phyloP scores from a whole-genome alignment of 2,329 filamentous ascomycete genomes.

The Phialocephala subalpina region DNA sequence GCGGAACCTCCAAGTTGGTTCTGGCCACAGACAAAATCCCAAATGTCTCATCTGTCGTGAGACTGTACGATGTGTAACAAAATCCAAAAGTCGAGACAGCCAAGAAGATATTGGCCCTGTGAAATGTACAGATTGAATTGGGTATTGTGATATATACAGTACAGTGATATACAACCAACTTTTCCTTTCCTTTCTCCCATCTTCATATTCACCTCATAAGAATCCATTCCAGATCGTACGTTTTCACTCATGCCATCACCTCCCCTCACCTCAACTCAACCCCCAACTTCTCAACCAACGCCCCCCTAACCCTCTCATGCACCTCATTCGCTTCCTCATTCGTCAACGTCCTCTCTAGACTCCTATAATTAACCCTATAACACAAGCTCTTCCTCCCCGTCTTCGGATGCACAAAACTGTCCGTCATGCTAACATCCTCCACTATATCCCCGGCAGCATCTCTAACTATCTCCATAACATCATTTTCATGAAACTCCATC shows the following conservation, averaged over 20 bases:
- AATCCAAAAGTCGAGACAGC: background rate
- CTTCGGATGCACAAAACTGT: conserved; percentile 89
- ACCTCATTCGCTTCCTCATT: conserved; percentile 81
- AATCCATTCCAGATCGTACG: background rate
- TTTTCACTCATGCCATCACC: background rate
- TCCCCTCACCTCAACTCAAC: conserved; percentile 75
- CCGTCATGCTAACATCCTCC: conserved; percentile 85
- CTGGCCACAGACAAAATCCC: too few relatives aligned
- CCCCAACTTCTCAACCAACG: conserved; percentile 74
- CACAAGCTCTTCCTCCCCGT: conserved; percentile 85
- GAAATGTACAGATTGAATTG: conserved; percentile 13
- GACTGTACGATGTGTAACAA: too few relatives aligned
- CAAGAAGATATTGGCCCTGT: background rate
- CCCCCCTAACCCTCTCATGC: conserved; percentile 71
- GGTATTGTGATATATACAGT: conserved; percentile 26
- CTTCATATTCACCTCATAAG: too few relatives aligned
- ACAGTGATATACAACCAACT: conserved; percentile 10
- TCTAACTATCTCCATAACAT: conserved; percentile 95
- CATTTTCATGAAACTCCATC: conserved; percentile 85
- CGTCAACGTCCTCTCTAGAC: conserved; percentile 88
- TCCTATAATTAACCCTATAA: conserved; percentile 94
- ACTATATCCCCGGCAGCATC: conserved; percentile 82
- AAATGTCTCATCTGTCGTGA: too few relatives aligned
- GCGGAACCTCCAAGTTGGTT: too few relatives aligned
- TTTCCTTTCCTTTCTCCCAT: background rate